Base-by-base conservation (phyloP, 306 rosid species). In the Cicer cuneatum region DNA sequence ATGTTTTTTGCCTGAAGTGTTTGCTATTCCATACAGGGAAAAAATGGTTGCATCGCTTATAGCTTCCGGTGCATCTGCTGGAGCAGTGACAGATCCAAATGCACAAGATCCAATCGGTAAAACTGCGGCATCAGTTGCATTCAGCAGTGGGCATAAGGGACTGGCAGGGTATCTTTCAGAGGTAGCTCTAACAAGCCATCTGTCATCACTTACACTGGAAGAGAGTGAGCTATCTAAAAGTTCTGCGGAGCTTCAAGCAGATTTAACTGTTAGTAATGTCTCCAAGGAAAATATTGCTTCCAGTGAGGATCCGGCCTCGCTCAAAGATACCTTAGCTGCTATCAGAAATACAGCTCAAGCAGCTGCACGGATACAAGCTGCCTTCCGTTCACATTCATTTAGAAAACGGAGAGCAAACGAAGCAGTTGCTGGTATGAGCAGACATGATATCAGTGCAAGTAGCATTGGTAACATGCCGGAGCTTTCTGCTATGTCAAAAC, bases 151-250 rank as follows among this genome's bases (percentile, higher is more conserved):
- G 76, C 93, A 92, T 72, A 90, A 86, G 83, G 99, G 99, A 65
- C 90, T 95, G 64, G 99, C 99, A 10, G 99, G 98, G 71, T 95
- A 95, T 86, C 96, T 95, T 66, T 86, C 99, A 19, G 99, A 92
- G 87, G 71, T 87, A 66, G 90, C 95, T 70, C 77, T 95, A 48
- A 90, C 96, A 60, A 92, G 96, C 70, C 99, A 95, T 80, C 86
- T 92, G 46, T 80, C 92, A 76, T 95, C 97, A 21, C 99, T 95
- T 84, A 85, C 83, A 21, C 75, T 90, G 78, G 86, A 78, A 84
- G 96, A 94, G 80, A 84, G 84, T 66, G 99, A 92, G 85, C 83
- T 89, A 67, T 89, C 96, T 39, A 92, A 75, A 82, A 88, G 87
- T 77, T 90, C 96, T 9, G 99, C 98, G 1, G 89, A 82, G 88